A percentile compares a stretch with the other conserved stretches of the same genome.
Evolutionary conservation across 495 filamentous ascomycete genomes (phyloP).

Genomic region (Lophiostoma macrostomum): DNA sequence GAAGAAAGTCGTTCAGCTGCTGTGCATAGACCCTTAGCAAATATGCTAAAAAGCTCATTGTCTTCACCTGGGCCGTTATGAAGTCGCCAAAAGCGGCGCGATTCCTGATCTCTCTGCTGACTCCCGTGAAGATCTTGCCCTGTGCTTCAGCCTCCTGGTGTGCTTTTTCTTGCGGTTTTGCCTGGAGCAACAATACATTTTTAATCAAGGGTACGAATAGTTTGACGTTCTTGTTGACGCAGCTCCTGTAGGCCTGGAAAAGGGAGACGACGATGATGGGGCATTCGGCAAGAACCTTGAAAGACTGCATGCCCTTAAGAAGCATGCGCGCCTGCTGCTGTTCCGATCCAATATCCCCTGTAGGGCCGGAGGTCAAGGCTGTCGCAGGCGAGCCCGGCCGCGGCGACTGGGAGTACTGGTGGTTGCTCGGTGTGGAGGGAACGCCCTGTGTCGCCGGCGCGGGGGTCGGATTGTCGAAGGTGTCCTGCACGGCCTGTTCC

Average conservation of each 20-base stretch:
- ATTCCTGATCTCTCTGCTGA: conserved; percentile 92
- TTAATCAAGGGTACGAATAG: conserved; percentile 93
- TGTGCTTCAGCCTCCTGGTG: conserved; percentile 75
- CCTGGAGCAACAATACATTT: conserved; percentile 81
- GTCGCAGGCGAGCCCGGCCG: conserved; percentile 86
- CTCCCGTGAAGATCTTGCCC: conserved; percentile 81
- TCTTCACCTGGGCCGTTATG: conserved; percentile 97
- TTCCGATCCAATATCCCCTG: conserved; percentile 70
- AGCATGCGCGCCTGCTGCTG: conserved; percentile 78
- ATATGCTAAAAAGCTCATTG: conserved; percentile 98
- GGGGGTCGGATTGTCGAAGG: conserved; percentile 73
- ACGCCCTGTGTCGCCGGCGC: conserved; percentile 50
- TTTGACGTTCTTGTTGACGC: conserved; percentile 81
- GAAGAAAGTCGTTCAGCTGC: conserved; percentile 85
- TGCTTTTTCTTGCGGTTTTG: conserved; percentile 88
- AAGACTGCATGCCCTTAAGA: conserved; percentile 92
- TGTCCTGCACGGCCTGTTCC: conserved; percentile 89
- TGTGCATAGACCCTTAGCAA: conserved; percentile 82
- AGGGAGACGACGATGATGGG: conserved; percentile 98
- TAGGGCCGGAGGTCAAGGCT: conserved; percentile 46
- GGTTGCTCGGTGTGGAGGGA: conserved; percentile 74
- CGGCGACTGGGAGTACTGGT: conserved; percentile 77
- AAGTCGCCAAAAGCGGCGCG: conserved; percentile 94
- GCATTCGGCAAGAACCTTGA: conserved; percentile 96
- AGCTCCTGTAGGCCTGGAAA: conserved; percentile 83